Evolutionary conservation across 768 basidiomycete genomes (phyloP), one percentile per base, ranked within the genome.

Genomic region (Suillus spraguei): DNA sequence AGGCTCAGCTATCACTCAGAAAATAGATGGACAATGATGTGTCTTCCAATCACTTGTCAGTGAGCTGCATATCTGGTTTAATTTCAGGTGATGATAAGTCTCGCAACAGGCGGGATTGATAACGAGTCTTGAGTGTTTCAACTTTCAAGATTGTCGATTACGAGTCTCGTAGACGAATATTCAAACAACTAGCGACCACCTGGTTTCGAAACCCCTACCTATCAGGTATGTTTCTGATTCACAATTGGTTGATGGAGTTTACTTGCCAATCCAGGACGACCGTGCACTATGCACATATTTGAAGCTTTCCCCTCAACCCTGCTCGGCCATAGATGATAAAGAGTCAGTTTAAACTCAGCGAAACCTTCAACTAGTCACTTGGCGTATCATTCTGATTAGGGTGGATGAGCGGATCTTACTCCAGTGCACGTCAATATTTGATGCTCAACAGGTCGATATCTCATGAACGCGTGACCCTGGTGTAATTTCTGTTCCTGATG

Each of bases 171-270:
- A n/a, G n/a, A n/a, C 5, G 17, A 52, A 52, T 52, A 17, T 52
- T 52, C 50, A 20, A 32, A 20, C 9, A 49, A 28, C 24, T 32
- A 17, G 17, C 8, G 10, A 32, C 28, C 50, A 10, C 17, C 50
- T 52, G 50, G 7, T 49, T 24, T 24, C 47, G 14, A 33, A 52
- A 32, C 20, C 50, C 28, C 32, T 52, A 5, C 32, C 1, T 33
- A 52, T 52, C 32, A 2, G 32, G 50, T 52, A 52, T 52, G 32
- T 32, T 52, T 52, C 50, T 52, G 50, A 52, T 52, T 10, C 17
- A 6, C 17, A 14, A 28, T 49, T 2, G 17, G 17, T 52, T 11
- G 50, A 50, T 28, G 28, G 17, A 50, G 28, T 32, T 52, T 2
- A 32, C 50, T 20, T 52, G 50, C 50, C 17, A 52, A 32, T 52